phyloP scores from a whole-genome alignment of 1,139 yeast genomes.

The Zhuliangozyma blackwelliae region DNA sequence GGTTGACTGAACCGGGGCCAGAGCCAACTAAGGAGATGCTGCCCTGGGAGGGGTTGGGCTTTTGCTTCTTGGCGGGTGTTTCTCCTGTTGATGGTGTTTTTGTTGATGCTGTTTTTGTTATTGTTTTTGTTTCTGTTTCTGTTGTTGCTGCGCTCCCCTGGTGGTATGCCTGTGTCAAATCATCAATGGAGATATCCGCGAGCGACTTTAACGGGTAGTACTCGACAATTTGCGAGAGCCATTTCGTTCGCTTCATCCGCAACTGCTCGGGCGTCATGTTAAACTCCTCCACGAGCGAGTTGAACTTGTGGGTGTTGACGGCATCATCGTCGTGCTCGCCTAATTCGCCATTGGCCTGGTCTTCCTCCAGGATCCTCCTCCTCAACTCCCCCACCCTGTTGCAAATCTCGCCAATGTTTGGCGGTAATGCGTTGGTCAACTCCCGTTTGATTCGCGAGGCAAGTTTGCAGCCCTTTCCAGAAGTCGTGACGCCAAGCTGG shows the following conservation, averaged over 20 bases:
- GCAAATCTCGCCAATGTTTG: constrained; percentile 67
- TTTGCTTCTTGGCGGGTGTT: constrained; percentile 1
- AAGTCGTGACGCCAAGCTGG: constrained; percentile 80
- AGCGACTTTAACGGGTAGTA: constrained; percentile 75
- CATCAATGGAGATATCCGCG: constrained; percentile 53
- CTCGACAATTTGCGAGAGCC: constrained; percentile 89
- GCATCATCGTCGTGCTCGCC: constrained; percentile 74
- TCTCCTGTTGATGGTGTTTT: too few species aligned
- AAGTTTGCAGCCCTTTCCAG: constrained; percentile 85
- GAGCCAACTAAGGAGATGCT: constrained; percentile 79
- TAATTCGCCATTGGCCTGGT: constrained; percentile 26
- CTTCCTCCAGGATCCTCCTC: constrained; percentile 51
- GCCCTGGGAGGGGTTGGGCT: constrained; percentile 31
- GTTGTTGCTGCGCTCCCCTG: constrained; percentile 1
- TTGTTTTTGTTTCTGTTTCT: too few species aligned
- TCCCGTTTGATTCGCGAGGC: constrained; percentile 81
- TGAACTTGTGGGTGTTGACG: constrained; percentile 53
- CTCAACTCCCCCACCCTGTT: constrained; percentile 66
- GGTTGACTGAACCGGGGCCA: constrained; percentile 87
- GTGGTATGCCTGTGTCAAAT: constrained; percentile 43
- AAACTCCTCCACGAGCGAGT: constrained; percentile 59
- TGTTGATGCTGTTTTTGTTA: too few species aligned
- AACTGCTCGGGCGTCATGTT: constrained; percentile 49
- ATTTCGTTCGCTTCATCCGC: constrained; percentile 63
- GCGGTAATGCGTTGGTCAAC: constrained; percentile 60